Percentiles rank a stretch among this genome's conserved stretches.
Conservation (phyloP, 2,329 filamentous ascomycete species). For the Rutstroemia sp. region DNA sequence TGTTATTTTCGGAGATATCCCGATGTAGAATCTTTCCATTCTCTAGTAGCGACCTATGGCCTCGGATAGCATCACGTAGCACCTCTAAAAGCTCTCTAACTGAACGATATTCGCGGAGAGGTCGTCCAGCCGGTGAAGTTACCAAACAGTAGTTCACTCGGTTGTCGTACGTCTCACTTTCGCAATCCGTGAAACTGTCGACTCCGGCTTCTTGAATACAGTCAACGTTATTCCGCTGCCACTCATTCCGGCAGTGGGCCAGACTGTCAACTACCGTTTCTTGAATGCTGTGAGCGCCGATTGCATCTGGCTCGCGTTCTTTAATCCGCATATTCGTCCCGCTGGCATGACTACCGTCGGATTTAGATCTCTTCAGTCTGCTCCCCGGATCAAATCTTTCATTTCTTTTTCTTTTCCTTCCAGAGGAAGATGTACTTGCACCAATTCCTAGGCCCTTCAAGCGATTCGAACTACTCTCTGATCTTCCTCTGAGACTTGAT, state of each 20-base stretch:
- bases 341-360: conserved; percentile 10
- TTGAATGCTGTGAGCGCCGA: conserved; percentile 13
- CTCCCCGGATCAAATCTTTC: conserved; percentile 11
- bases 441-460: conserved; percentile 12
- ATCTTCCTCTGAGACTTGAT: conserved; percentile 13
- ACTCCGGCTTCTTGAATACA: conserved; percentile 18
- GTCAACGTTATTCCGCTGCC: no score
- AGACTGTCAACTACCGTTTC: no score
- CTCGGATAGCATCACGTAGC: conserved; percentile 21
- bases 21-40: conserved; percentile 31
- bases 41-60: conserved; percentile 30
- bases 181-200: conserved; percentile 14
- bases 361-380: conserved; percentile 19
- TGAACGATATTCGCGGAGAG: conserved; percentile 25
- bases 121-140: conserved; percentile 26
- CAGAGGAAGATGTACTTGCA: conserved; percentile 12
- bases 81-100: conserved; percentile 31
- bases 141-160: conserved; percentile 28
- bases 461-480: conserved; percentile 7
- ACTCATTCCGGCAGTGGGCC: no score
- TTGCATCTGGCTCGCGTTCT: conserved; percentile 16
- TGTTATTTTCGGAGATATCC: conserved; percentile 33
- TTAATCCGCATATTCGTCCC: conserved; percentile 12
- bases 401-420: conserved; percentile 18
- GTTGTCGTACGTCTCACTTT: conserved; percentile 25